Percentiles rank a stretch among this genome's conserved stretches.
phyloP scores from a whole-genome alignment of 2,329 filamentous ascomycete genomes.

The Falciphora oryzae region DNA sequence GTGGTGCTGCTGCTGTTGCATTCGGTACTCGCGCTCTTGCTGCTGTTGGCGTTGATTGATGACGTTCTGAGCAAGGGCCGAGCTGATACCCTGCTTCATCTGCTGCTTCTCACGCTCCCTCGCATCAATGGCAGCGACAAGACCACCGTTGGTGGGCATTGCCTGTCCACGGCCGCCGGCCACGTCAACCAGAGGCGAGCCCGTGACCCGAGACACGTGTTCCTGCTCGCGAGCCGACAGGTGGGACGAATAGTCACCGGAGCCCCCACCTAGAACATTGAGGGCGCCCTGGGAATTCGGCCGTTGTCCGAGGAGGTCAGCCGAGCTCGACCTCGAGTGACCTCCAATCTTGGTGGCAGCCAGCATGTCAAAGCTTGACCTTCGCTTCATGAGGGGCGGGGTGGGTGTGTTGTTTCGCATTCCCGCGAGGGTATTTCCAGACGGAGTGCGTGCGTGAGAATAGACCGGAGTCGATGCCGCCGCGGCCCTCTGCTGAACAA shows the following conservation, averaged over 20 bases:
- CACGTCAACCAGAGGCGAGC: conserved; percentile 68
- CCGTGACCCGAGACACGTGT: conserved; percentile 77
- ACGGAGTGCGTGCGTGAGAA: conserved; percentile 54
- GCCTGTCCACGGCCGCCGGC: conserved; percentile 44
- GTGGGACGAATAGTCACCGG: conserved; percentile 39
- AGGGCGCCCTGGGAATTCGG: conserved; percentile 56
- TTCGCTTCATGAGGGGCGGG: conserved; percentile 33
- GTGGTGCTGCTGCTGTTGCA: conserved; percentile 29
- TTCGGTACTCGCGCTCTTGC: conserved; percentile 20
- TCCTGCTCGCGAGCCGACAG: conserved; percentile 87
- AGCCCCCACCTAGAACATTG: conserved; percentile 38
- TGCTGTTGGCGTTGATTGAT: conserved; percentile 57
- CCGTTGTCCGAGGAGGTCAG: conserved; percentile 37
- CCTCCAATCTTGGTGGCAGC: conserved; percentile 14
- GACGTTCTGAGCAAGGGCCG: conserved; percentile 66
- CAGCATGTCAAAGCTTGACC: conserved; percentile 35
- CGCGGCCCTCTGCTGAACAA: conserved; percentile 68
- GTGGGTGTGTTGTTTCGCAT: conserved; percentile 36
- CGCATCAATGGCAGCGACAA: conserved; percentile 74
- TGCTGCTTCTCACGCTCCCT: conserved; percentile 73
- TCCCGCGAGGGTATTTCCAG: conserved; percentile 40
- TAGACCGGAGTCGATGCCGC: conserved; percentile 48
- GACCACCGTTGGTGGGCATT: conserved; percentile 48
- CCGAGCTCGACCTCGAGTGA: conserved; percentile 43
- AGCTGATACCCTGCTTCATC: conserved; percentile 63